Evolutionary conservation across 1,139 yeast genomes (phyloP).

Genomic region (Suhomyces choctaworum): DNA sequence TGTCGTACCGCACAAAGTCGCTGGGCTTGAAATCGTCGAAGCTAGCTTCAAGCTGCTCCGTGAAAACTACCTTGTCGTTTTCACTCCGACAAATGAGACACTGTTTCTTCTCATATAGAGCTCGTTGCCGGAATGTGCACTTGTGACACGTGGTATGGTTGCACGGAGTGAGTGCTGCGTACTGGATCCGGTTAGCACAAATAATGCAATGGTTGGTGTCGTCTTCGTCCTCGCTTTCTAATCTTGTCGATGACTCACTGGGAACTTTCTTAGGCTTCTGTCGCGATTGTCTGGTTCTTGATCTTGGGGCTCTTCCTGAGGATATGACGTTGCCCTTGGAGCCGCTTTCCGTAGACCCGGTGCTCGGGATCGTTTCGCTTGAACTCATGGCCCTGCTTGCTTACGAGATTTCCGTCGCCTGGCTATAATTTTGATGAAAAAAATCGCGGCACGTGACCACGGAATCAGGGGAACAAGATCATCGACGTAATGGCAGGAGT

Average conservation of each 20-base stretch:
- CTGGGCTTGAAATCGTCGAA: slow-evolving; percentile 38
- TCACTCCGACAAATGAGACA: slow-evolving; percentile 87
- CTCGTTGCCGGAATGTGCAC: slow-evolving; percentile 83
- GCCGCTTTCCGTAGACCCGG: no score
- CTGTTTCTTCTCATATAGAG: slow-evolving; percentile 66
- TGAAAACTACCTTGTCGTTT: slow-evolving; percentile 57
- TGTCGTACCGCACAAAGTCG: slow-evolving; percentile 37
- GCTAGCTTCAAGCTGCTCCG: slow-evolving; percentile 45
- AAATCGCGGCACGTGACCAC: background rate
- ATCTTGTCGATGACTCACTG: no score
- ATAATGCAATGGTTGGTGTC: slow-evolving; percentile 63
- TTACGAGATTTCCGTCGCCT: no score
- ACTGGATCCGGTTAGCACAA: slow-evolving; percentile 71
- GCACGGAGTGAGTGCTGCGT: slow-evolving; percentile 77
- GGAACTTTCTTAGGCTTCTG: no score
- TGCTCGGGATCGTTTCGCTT: no score
- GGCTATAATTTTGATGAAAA: background rate
- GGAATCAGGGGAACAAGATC: no score
- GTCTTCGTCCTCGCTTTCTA: slow-evolving; percentile 29
- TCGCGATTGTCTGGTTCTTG: background rate
- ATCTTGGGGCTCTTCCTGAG: no score
- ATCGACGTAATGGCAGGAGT: no score
- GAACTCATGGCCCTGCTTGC: no score
- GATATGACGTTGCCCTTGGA: no score
- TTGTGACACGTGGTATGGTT: slow-evolving; percentile 80